Conservation (phyloP, 2,329 filamentous ascomycete genomes). For the Ophiostoma piceae region DNA sequence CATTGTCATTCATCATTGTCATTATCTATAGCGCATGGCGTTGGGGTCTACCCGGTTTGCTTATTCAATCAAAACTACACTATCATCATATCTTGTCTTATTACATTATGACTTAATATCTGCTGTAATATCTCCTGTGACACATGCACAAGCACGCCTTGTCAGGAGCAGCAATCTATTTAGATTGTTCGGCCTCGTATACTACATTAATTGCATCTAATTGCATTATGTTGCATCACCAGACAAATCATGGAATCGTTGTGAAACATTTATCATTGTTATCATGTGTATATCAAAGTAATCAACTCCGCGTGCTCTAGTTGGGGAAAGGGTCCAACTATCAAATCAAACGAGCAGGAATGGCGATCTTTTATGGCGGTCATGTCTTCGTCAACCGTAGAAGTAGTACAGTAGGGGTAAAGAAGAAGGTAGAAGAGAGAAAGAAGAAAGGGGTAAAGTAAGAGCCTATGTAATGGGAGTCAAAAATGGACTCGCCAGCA, state of each 20-base stretch:
- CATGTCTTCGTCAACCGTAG: conserved; percentile 15
- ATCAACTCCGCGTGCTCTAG: conserved; percentile 24
- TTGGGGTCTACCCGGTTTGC: conserved; percentile 10
- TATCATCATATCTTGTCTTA: too few relatives aligned
- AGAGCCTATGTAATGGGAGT: conserved; percentile 53
- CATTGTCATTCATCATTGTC: not conserved
- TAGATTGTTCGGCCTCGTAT: not conserved
- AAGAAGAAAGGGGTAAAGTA: not conserved
- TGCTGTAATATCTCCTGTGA: too few relatives aligned
- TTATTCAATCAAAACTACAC: not conserved
- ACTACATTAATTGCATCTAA: too few relatives aligned
- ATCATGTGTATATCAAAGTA: conserved; percentile 21
- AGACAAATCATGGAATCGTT: too few relatives aligned
- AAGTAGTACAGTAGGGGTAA: not conserved
- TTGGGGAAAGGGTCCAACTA: not conserved
- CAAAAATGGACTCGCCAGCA: conserved; percentile 79
- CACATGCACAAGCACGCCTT: too few relatives aligned
- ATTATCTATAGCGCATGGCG: conserved; percentile 4
- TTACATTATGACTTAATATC: too few relatives aligned
- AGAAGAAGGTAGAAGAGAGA: not conserved
- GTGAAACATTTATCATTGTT: conserved; percentile 14
- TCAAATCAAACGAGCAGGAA: not conserved
- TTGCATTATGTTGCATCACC: too few relatives aligned
- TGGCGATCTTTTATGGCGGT: conserved; percentile 8
- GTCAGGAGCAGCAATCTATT: not conserved